These are phyloP conservation scores for Sordaria brevicollis DNA, from an alignment of 495 filamentous ascomycete genomes.

Conservation along the genomic window DNA sequence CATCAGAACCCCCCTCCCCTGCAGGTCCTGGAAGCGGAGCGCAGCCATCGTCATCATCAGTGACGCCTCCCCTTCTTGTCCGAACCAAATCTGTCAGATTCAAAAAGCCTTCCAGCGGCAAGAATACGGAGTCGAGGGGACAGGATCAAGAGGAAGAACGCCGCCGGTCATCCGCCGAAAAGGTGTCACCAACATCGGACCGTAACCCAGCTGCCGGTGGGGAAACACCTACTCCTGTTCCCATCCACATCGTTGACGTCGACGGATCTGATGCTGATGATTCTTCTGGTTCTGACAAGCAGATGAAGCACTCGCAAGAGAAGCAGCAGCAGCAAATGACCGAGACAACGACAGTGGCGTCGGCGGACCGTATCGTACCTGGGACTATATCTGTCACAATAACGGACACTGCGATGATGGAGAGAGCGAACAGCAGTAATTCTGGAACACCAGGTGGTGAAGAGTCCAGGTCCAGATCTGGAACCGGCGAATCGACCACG, in stretches of 20 bases:
- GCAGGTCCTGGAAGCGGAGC: neutral
- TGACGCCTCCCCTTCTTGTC: neutral
- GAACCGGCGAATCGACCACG: neutral
- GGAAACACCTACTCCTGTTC: neutral
- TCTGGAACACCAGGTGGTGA: neutral
- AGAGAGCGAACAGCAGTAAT: neutral
- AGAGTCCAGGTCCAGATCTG: neutral
- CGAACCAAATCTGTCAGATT: neutral
- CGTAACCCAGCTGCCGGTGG: neutral
- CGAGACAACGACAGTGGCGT: neutral
- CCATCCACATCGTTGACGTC: neutral
- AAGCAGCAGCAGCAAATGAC: neutral
- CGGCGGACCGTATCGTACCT: neutral
- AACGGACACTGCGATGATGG: neutral
- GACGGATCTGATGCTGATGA: neutral
- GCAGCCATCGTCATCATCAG: neutral
- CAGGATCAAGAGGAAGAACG: neutral
- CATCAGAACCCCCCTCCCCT: neutral
- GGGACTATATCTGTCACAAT: neutral
- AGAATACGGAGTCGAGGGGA: neutral
- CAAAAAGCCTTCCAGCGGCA: neutral
- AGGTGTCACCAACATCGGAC: neutral
- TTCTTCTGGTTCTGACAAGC: neutral
- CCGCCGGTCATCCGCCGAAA: neutral
- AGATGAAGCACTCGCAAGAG: neutral